Evolutionary conservation across 306 rosid species (phyloP), one percentile per base, ranked within the genome.

Genomic region (Datisca glomerata): DNA sequence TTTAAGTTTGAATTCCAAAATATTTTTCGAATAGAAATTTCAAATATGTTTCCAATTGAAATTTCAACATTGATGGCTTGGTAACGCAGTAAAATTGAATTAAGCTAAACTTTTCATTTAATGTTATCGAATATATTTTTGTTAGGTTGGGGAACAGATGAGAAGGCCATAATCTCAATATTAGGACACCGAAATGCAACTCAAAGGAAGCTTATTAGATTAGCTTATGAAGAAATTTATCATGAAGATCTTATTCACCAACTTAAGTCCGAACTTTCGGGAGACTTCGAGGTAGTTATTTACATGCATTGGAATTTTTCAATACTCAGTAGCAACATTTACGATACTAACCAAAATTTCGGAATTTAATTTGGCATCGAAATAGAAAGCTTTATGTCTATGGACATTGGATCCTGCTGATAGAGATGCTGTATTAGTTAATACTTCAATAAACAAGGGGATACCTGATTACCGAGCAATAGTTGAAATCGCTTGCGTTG

Each of bases 371-470:
- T n/a, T 28, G 24, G 19, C 14, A 21, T 60, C 35, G 4, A 38
- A 46, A 61, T 6, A 74, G 81, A 61, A 62, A 35, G 73, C 70
- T 27, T 41, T 74, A 31, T 45, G 56, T 51, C 31, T 44, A n/a
- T 74, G 81, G 81, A 74, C 59, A 1, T 43, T 65, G 66, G 81
- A 69, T 53, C 67, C 76, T 60, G 64, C 76, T 39, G 73, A 60
- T 52, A 56, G 80, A 45, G 76, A 73, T 45, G 80, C 76, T 7
- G 27, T 45, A 43, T 38, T 52, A 21, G 55, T 66, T 7, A 57
- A 69, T 0, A 55, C 49, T 22, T 73, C 52, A 49, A 41, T 69
- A 13, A 54, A 53, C 49, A 59, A 59, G 15, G 43, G 19, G 41
- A 22, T 7, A 14, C 53, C 42, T 10, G 67, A 69, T 68, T 57